Evolutionary conservation across 768 basidiomycete genomes (phyloP), one percentile per base, ranked within the genome.

Genomic region (Termitomyces titanicus): DNA sequence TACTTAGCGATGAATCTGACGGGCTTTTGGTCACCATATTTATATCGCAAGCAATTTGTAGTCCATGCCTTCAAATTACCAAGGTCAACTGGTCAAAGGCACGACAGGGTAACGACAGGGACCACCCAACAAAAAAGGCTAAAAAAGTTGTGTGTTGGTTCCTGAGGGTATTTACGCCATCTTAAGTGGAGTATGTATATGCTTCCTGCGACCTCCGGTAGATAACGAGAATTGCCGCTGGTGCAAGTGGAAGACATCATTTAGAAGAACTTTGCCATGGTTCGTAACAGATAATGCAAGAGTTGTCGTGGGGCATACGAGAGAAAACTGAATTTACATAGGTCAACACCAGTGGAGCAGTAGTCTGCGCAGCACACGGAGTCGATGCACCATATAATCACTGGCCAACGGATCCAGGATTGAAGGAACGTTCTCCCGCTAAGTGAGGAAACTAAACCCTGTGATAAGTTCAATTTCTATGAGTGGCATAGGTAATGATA

Each of bases 51-150:
- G 29, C 29, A 9, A 29, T 29, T 29, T 9, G 29, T n/a, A n/a
- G n/a, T 33, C 33, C 8, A 33, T 33, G 33, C 33, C 33, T 33
- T 6, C 4, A n/a, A n/a, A n/a, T n/a, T n/a, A n/a, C n/a, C 29
- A 29, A 29, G 29, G 29, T 29, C 29, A 29, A n/a, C n/a, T n/a
- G n/a, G n/a, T n/a, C n/a, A n/a, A n/a, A 35, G 34, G 34, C 34
- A 35, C 34, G 74, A 58, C 45, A 48, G 40, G 17, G 24, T 45
- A 15, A 8, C 48, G 40, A 35, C 24, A n/a, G 27, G 47, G 50
- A 56, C 55, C n/a, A n/a, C n/a, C n/a, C n/a, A 50, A 51, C 9
- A 3, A 29, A 29, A 29, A 29, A 29, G 29, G 29, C 29, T 29
- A 29, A 29, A 29, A 29, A 29, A 29, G 29, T 29, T 29, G 9